phyloP scores from a whole-genome alignment of 1,139 yeast species.

The Yamadazyma kanchanaburiensis region DNA sequence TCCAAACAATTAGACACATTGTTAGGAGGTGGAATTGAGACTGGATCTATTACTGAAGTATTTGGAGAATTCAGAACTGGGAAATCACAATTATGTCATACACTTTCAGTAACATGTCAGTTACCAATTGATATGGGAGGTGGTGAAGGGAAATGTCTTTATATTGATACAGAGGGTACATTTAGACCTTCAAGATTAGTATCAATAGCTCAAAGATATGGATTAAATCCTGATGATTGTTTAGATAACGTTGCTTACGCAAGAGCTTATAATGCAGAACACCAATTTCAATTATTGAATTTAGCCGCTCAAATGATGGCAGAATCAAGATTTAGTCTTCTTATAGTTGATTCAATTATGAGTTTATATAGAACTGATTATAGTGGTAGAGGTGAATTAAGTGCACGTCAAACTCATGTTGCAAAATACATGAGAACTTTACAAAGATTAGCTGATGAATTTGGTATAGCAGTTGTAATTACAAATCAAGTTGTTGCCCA shows the following conservation, averaged over 20 bases:
- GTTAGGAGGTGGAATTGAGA: slow-evolving; percentile 95
- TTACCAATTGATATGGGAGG: slow-evolving; percentile 98
- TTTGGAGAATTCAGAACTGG: slow-evolving; percentile 99
- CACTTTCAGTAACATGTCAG: slow-evolving; percentile 95
- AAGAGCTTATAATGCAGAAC: slow-evolving; percentile 95
- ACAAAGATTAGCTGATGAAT: slow-evolving; percentile 94
- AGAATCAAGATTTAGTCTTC: slow-evolving; percentile 73
- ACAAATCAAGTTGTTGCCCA: slow-evolving; percentile 98
- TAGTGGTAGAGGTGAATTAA: slow-evolving; percentile 92
- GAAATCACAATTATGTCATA: slow-evolving; percentile 94
- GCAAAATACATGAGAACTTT: slow-evolving; percentile 90
- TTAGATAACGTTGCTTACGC: slow-evolving; percentile 97
- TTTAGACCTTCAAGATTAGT: slow-evolving; percentile 89
- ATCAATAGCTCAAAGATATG: slow-evolving; percentile 88
- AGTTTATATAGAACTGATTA: slow-evolving; percentile 93
- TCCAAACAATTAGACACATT: slow-evolving; percentile 91
- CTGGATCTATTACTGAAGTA: slow-evolving; percentile 94
- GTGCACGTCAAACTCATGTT: slow-evolving; percentile 92
- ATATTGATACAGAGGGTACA: slow-evolving; percentile 96
- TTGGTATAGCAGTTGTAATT: slow-evolving; percentile 97
- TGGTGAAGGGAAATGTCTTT: slow-evolving; percentile 96
- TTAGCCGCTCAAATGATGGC: slow-evolving; percentile 98
- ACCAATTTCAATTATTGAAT: slow-evolving; percentile 79
- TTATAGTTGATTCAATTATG: slow-evolving; percentile 95
- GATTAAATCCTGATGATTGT: slow-evolving; percentile 91